These are phyloP conservation scores for Trifolium pratense DNA, from an alignment of 306 rosid species.

Conservation along the genomic window DNA sequence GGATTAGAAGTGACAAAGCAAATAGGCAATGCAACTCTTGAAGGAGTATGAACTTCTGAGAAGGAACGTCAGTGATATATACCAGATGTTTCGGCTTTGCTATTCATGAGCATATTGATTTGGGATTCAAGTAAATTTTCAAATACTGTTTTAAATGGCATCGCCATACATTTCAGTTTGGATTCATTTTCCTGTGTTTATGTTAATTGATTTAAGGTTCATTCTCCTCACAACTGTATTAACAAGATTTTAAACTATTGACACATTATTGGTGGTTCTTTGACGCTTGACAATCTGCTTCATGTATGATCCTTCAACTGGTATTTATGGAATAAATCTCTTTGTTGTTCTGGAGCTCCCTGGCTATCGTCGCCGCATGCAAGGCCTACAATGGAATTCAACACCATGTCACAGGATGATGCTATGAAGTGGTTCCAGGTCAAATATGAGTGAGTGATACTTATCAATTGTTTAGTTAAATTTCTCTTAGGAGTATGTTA, in stretches of 20 bases:
- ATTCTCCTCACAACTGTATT: neutral
- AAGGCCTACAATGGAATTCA: constrained; percentile 80
- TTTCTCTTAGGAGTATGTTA: constrained; percentile 22
- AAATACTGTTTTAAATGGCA: neutral
- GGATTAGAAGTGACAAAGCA: constrained; percentile 69
- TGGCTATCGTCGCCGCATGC: constrained; percentile 79
- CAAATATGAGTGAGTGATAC: constrained; percentile 89
- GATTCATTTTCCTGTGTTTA: neutral
- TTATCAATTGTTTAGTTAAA: constrained; percentile 53
- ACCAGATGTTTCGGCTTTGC: constrained; percentile 88
- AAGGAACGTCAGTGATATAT: constrained; percentile 83
- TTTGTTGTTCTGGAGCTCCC: constrained; percentile 78
- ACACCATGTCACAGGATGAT: constrained; percentile 85
- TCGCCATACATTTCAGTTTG: neutral
- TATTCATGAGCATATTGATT: constrained; percentile 85
- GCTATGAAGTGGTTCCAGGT: constrained; percentile 95
- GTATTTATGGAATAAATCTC: constrained; percentile 89
- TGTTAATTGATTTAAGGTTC: neutral
- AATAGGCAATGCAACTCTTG: constrained; percentile 78
- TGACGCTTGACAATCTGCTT: neutral
- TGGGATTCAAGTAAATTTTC: constrained; percentile 70
- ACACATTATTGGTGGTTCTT: neutral
- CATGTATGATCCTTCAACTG: constrained; percentile 88
- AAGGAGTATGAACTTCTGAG: constrained; percentile 83
- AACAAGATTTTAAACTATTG: neutral